These are phyloP conservation scores for Citrullus amarus DNA, from an alignment of 306 rosid species.

Conservation along the genomic window DNA sequence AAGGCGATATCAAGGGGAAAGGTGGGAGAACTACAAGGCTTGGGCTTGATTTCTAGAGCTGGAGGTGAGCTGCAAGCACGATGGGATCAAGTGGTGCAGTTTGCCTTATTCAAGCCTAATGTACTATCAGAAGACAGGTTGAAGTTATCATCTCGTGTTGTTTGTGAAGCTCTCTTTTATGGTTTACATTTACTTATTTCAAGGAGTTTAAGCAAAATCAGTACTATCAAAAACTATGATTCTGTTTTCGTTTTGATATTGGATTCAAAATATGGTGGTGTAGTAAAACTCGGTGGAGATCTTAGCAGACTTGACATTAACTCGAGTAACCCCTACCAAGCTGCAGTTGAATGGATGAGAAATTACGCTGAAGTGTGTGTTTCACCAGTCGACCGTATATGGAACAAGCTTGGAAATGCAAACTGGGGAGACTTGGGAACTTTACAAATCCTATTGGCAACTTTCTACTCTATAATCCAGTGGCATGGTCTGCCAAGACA, in stretches of 20 bases:
- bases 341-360: conserved; percentile 73
- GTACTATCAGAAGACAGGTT: conserved; percentile 35
- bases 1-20: conserved; percentile 74
- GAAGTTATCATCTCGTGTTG: conserved; percentile 33
- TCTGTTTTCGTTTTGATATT: conserved; percentile 62
- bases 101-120: conserved; percentile 58
- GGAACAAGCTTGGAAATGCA: conserved; percentile 85
- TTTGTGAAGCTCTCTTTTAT: conserved; percentile 85
- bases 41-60: conserved; percentile 55
- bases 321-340: conserved; percentile 50
- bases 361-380: conserved; percentile 47
- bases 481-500: conserved; percentile 83
- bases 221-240: conserved; percentile 34
- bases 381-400: conserved; percentile 59
- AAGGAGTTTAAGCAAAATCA: conserved; percentile 58
- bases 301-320: conserved; percentile 63
- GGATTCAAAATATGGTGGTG: conserved; percentile 64
- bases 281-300: conserved; percentile 72
- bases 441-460: conserved; percentile 64
- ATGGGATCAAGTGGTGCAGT: conserved; percentile 80
- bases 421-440: conserved; percentile 91
- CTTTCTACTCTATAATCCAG: conserved; percentile 71
- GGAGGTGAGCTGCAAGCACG: conserved; percentile 35
- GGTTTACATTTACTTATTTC: conserved; percentile 81
- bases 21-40: conserved; percentile 52